These are phyloP conservation scores for Colletotrichum melonis DNA, from an alignment of 2,329 filamentous ascomycete species.

Conservation along the genomic window DNA sequence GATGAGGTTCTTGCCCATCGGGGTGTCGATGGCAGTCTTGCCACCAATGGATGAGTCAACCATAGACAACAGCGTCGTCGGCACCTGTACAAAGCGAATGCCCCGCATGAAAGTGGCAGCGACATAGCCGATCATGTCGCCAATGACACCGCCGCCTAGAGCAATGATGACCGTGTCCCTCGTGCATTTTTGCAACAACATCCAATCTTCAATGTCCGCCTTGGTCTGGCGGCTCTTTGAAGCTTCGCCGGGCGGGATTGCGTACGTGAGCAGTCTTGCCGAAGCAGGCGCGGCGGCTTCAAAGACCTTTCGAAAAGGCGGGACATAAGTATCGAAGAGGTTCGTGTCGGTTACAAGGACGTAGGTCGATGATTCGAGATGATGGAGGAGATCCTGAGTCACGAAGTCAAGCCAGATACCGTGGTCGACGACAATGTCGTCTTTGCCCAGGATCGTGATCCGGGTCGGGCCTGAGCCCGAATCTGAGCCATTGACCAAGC, in stretches of 20 bases:
- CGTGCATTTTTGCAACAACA: conserved; percentile 91
- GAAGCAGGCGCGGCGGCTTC: conserved; percentile 47
- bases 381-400: conserved; percentile 80
- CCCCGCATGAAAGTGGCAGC: conserved; percentile 99
- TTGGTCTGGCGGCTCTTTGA: conserved; percentile 96
- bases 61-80: conserved; percentile 95
- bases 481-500: conserved; percentile 33
- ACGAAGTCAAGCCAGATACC: conserved; percentile 89
- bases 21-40: conserved; percentile 98
- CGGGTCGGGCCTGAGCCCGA: conserved; percentile 56
- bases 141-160: conserved; percentile 94
- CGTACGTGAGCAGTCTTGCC: conserved; percentile 84
- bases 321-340: conserved; percentile 82
- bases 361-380: conserved; percentile 88
- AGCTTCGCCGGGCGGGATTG: conserved; percentile 89
- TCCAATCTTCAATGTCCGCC: conserved; percentile 97
- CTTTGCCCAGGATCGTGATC: conserved; percentile 87
- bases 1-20: conserved; percentile 94
- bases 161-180: conserved; percentile 95
- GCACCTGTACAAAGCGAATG: conserved; percentile 95
- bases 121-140: conserved; percentile 97
- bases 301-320: conserved; percentile 71
- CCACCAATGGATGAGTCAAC: conserved; percentile 98
- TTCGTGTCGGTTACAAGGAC: conserved; percentile 98
- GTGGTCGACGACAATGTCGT: conserved; percentile 92